Evolutionary conservation across 306 rosid genomes (phyloP).

Genomic region (Lotus japonicus): DNA sequence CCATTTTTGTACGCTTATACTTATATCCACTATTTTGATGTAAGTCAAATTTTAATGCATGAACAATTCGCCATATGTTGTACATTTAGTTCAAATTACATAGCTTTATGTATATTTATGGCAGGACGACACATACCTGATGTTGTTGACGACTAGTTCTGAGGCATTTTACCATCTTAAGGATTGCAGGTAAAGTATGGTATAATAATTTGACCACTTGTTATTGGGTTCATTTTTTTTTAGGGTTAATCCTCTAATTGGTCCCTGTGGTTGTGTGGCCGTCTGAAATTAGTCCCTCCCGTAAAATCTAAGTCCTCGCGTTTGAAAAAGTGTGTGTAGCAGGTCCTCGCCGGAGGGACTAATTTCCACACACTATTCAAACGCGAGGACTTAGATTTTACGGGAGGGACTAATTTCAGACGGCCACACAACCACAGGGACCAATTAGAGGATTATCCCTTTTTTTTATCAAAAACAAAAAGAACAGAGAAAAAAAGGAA

Average conservation of each 20-base stretch:
- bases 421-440: too few species aligned
- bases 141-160: constrained; percentile 76
- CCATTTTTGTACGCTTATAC: constrained; percentile 91
- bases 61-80: constrained; percentile 7
- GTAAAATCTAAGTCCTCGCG: too few species aligned
- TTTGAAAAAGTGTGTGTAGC: too few species aligned
- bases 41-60: constrained; percentile 39
- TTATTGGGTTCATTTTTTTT: constrained; percentile 13
- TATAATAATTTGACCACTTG: constrained; percentile 1
- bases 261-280: too few species aligned
- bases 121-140: constrained; percentile 83
- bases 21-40: constrained; percentile 83
- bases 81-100: constrained; percentile 10
- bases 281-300: too few species aligned
- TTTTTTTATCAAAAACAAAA: background rate
- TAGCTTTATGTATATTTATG: constrained; percentile 15
- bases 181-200: constrained; percentile 74
- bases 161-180: constrained; percentile 91
- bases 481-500: background rate
- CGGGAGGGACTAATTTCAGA: too few species aligned
- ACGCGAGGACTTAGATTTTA: too few species aligned
- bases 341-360: too few species aligned
- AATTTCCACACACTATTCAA: too few species aligned
- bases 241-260: too few species aligned
- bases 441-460: too few species aligned